Evolutionary conservation across 306 rosid genomes (phyloP).

Genomic region (Notholithocarpus densiflorus): DNA sequence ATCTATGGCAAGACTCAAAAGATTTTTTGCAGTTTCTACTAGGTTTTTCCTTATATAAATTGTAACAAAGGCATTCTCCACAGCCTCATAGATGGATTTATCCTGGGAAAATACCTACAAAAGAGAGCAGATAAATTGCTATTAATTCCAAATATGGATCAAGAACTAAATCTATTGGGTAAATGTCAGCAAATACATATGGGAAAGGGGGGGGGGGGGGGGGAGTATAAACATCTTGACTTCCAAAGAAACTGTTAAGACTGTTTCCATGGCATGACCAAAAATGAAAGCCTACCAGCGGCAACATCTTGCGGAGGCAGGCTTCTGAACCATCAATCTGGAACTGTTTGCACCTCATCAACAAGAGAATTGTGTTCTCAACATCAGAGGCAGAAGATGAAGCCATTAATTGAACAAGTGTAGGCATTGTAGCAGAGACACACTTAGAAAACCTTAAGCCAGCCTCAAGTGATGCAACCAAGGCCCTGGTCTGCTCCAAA

Average conservation of each 20-base stretch:
- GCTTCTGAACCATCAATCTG: constrained; percentile 93
- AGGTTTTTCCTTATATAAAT: constrained; percentile 79
- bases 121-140: constrained; percentile 18
- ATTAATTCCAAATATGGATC: constrained; percentile 14
- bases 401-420: constrained; percentile 92
- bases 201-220: neutral
- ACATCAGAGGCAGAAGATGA: constrained; percentile 90
- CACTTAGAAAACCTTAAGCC: constrained; percentile 86
- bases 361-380: constrained; percentile 82
- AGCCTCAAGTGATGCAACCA: constrained; percentile 96
- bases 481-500: constrained; percentile 92
- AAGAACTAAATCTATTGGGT: constrained; percentile 1
- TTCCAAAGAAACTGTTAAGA: neutral
- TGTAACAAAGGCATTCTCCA: constrained; percentile 81
- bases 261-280: constrained; percentile 1
- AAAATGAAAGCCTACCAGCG: constrained; percentile 55
- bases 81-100: constrained; percentile 93
- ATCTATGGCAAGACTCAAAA: constrained; percentile 71
- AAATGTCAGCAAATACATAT: neutral
- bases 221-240: neutral
- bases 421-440: constrained; percentile 69
- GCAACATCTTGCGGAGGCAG: constrained; percentile 92
- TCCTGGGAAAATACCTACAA: constrained; percentile 93
- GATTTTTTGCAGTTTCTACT: constrained; percentile 73
- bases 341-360: constrained; percentile 96